Percentiles rank a stretch among this genome's conserved stretches.
These are phyloP conservation scores for Oenanthe sinensis DNA, from an alignment of 129 eudicot genomes.

Conservation along the genomic window DNA sequence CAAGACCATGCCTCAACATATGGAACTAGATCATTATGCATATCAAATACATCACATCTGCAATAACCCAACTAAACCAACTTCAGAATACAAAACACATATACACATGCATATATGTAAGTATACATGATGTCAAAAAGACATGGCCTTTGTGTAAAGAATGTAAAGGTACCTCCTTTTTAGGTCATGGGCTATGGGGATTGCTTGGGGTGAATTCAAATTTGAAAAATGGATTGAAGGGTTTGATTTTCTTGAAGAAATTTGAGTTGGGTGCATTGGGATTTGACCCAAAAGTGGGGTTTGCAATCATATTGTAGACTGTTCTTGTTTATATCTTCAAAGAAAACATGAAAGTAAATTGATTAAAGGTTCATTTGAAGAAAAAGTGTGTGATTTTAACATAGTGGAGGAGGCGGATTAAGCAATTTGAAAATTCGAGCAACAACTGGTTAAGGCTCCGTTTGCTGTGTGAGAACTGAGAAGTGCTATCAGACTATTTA, in stretches of 20 bases:
- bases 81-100: not conserved
- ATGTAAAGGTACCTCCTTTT: conserved; percentile 32
- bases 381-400: not conserved
- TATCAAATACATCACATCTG: conserved; percentile 67
- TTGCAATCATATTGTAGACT: conserved; percentile 18
- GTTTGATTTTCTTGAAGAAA: conserved; percentile 9
- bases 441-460: not conserved
- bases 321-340: not conserved
- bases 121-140: conserved; percentile 4
- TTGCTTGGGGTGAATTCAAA: conserved; percentile 3
- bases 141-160: not conserved
- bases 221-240: conserved; percentile 16
- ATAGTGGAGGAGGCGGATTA: not conserved
- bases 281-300: conserved; percentile 1
- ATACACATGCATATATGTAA: not conserved
- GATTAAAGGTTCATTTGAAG: not conserved
- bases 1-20: conserved; percentile 71
- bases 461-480: no score
- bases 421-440: not conserved
- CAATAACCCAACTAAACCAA: not conserved
- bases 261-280: not conserved
- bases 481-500: no score
- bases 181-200: conserved; percentile 7
- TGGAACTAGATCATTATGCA: conserved; percentile 60
- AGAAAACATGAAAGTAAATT: not conserved